Conservation (phyloP, 2,329 filamentous ascomycete genomes). For the Aspergillus fijiensis region DNA sequence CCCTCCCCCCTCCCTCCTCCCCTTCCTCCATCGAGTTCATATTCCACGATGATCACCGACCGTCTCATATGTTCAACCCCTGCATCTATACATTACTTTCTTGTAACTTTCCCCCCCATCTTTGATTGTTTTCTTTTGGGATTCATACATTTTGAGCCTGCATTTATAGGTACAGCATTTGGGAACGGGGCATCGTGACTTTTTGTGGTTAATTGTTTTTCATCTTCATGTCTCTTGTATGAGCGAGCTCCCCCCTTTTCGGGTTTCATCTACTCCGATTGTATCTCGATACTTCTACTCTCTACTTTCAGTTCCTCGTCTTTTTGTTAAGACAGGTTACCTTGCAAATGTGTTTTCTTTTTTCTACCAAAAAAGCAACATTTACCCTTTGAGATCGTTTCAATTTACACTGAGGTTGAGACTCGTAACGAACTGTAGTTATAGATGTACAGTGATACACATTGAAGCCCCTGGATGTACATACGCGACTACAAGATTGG, state of each 20-base stretch:
- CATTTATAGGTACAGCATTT: slow-evolving; percentile 2
- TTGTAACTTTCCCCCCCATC: not conserved
- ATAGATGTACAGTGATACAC: too few relatives aligned
- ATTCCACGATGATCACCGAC: not conserved
- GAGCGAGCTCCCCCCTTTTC: not conserved
- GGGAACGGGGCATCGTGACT: slow-evolving; percentile 2
- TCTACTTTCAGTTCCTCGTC: not conserved
- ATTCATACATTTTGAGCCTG: slow-evolving; percentile 1
- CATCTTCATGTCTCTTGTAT: not conserved
- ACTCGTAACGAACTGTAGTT: too few relatives aligned
- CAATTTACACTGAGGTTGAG: too few relatives aligned
- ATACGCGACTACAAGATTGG: slow-evolving; percentile 35
- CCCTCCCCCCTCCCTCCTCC: not conserved
- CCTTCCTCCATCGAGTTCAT: not conserved
- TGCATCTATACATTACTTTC: not conserved
- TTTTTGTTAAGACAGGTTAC: not conserved
- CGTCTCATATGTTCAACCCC: not conserved
- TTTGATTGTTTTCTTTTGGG: not conserved
- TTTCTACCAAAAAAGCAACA: not conserved
- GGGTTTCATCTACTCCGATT: not conserved
- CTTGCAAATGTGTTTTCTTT: not conserved
- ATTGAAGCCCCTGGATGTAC: too few relatives aligned
- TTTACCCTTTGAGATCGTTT: not conserved
- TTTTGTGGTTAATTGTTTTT: not conserved
- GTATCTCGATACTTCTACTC: not conserved